Conservation (phyloP, 306 rosid genomes). For the Abrus pulchellus region DNA sequence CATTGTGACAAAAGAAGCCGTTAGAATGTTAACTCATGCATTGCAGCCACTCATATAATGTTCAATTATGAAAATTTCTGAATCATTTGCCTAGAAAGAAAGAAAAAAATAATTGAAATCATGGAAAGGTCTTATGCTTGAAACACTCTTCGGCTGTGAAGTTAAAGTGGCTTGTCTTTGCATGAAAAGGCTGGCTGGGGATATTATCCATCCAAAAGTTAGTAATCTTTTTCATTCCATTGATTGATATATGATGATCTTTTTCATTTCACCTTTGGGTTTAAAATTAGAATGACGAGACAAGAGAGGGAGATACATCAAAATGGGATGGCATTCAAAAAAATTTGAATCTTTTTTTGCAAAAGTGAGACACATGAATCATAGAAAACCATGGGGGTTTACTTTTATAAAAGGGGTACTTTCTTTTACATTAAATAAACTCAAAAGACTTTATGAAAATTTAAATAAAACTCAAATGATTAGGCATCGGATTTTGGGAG, state of each 20-base stretch:
- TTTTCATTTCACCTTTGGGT: slow-evolving; percentile 60
- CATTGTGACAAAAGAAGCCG: slow-evolving; percentile 46
- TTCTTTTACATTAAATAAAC: slow-evolving; percentile 44
- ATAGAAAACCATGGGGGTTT: slow-evolving; percentile 44
- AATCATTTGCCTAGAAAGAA: slow-evolving; percentile 26
- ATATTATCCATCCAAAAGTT: slow-evolving; percentile 58
- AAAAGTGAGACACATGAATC: slow-evolving; percentile 45
- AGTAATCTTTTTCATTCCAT: slow-evolving; percentile 60
- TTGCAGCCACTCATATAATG: slow-evolving; percentile 29
- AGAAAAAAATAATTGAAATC: background rate
- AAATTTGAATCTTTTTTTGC: slow-evolving; percentile 44
- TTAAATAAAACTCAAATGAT: slow-evolving; percentile 61
- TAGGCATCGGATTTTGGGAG: slow-evolving; percentile 73
- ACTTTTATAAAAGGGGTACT: slow-evolving; percentile 50
- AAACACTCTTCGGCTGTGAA: slow-evolving; percentile 47
- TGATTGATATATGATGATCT: slow-evolving; percentile 85
- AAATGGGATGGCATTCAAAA: slow-evolving; percentile 45
- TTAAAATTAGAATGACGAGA: slow-evolving; percentile 62
- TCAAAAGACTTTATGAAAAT: slow-evolving; percentile 31
- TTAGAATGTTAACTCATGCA: slow-evolving; percentile 37
- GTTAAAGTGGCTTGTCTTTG: slow-evolving; percentile 50
- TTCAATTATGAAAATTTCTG: slow-evolving; percentile 45
- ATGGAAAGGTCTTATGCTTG: slow-evolving; percentile 23
- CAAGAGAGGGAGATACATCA: slow-evolving; percentile 45
- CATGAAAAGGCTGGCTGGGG: slow-evolving; percentile 45